Base-by-base conservation (phyloP, 2,329 filamentous ascomycete genomes). In the Ophidiomyces ophidiicola region DNA sequence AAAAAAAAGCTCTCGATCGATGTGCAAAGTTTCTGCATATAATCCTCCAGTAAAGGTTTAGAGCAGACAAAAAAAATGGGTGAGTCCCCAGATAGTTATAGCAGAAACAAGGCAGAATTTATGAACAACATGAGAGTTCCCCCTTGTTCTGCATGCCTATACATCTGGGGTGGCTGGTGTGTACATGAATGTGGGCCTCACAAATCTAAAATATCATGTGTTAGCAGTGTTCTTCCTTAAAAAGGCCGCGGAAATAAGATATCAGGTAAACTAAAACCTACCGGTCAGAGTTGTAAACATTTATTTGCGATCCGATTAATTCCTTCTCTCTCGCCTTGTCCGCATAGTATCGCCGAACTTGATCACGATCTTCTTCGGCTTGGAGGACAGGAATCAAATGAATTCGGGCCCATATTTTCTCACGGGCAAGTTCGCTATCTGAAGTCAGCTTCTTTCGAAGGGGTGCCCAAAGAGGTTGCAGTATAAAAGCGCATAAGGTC, bases 341-440 rank as follows among this genome's bases (percentile, higher is more conserved):
- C 43, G 90, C 90, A 49, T 80, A 74, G 63, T 88, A 75, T 57
- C 88, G 73, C 50, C 90, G 76, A 47, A 94, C 87, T 60, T 88
- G 80, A 66, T 98, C 90, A 45, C 90, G 80, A 68, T 98, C 90
- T 63, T 94, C 86, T 60, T 98, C 90, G 41, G 90, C 90, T 62
- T 96, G 88, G 48, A 98, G 76, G 47, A 94, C 68, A 43, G 90
- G 90, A 56, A 88, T 90, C 48, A 98, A 72, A 66, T 96, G 78
- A 65, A 98, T 93, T 58, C 90, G 81, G 46, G 84, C 77, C 90
- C 90, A 98, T 76, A 94, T 90, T 72, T 96, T 98, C 60, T 98
- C 90, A 53, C 90, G 84, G 47, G 79, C 83, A 50, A 94, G 79
- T 66, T 98, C 90, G 58, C 87, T 94, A 54, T 42, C 18, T 0